Conservation (phyloP, 2,329 filamentous ascomycete species). For the Camptophora hylomeconis region DNA sequence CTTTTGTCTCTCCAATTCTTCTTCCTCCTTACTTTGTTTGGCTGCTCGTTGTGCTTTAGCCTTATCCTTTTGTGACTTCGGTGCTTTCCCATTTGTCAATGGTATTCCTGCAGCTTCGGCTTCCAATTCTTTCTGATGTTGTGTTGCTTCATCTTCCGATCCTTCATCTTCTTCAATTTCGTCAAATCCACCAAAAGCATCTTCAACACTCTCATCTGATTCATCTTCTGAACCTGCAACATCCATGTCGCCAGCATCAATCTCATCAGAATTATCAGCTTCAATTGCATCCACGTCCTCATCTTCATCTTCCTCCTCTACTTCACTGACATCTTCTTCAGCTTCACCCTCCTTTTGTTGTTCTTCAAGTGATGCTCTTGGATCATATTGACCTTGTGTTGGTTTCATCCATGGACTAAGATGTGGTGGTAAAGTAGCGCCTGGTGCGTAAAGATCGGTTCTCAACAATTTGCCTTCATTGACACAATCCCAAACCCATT, state of each 20-base stretch:
- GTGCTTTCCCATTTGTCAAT: slow-evolving; percentile 31
- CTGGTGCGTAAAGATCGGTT: slow-evolving; percentile 78
- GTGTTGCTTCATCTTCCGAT: slow-evolving; percentile 41
- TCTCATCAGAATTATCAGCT: slow-evolving; percentile 24
- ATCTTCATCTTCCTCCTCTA: slow-evolving; percentile 28
- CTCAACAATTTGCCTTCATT: slow-evolving; percentile 83
- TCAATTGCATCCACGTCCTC: slow-evolving; percentile 19
- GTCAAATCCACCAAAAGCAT: slow-evolving; percentile 21
- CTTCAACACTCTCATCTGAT: slow-evolving; percentile 31
- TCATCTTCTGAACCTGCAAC: slow-evolving; percentile 27
- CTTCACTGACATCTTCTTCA: slow-evolving; percentile 41
- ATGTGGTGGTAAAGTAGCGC: slow-evolving; percentile 81
- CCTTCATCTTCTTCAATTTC: slow-evolving; percentile 35
- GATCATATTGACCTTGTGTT: slow-evolving; percentile 80
- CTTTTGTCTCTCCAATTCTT: slow-evolving; percentile 84
- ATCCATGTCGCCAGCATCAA: slow-evolving; percentile 15
- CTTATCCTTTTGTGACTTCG: slow-evolving; percentile 53
- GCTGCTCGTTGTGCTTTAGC: slow-evolving; percentile 56
- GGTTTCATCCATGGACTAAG: slow-evolving; percentile 90
- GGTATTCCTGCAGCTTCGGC: slow-evolving; percentile 67
- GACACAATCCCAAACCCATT: slow-evolving; percentile 97
- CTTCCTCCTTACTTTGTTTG: slow-evolving; percentile 53
- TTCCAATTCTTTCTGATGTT: slow-evolving; percentile 81
- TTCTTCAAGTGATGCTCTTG: slow-evolving; percentile 69
- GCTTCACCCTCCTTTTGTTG: slow-evolving; percentile 82